A percentile compares a stretch with the other conserved stretches of the same genome.
Conservation (phyloP, 176 grass and related monocot species). For the Ananas comosus region DNA sequence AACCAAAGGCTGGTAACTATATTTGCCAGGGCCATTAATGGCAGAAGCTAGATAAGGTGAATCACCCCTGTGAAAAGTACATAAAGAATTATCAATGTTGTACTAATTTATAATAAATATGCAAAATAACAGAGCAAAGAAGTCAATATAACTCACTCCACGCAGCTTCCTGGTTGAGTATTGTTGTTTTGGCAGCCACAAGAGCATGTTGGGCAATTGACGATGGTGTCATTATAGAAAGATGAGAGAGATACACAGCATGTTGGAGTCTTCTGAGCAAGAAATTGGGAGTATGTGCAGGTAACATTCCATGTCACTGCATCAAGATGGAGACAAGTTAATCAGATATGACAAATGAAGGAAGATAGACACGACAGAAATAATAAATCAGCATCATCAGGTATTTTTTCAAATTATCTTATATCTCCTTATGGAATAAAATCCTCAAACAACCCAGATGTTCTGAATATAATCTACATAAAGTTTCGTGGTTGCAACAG, state of each 20-base stretch:
- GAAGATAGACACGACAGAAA: conserved; percentile 9
- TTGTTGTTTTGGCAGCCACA: conserved; percentile 80
- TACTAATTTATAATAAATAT: background rate
- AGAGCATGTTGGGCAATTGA: conserved; percentile 91
- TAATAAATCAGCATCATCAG: background rate
- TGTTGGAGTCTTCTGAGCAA: conserved; percentile 85
- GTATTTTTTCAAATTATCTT: background rate
- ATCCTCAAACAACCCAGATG: no score
- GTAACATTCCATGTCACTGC: conserved; percentile 99
- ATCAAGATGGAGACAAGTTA: conserved; percentile 18
- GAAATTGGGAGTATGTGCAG: conserved; percentile 97
- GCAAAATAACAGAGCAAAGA: conserved; percentile 10
- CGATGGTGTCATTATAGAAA: conserved; percentile 96
- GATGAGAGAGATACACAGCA: conserved; percentile 98
- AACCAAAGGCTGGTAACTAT: conserved; percentile 51
- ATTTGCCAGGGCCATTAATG: conserved; percentile 60
- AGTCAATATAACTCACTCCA: conserved; percentile 57
- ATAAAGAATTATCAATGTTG: conserved; percentile 18
- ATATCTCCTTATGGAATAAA: no score
- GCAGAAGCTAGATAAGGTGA: conserved; percentile 63
- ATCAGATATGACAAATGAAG: conserved; percentile 1
- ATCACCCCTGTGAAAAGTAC: conserved; percentile 46
- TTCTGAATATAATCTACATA: background rate
- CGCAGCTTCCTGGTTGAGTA: conserved; percentile 66
- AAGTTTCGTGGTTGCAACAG: background rate